Evolutionary conservation across 2,329 filamentous ascomycete genomes (phyloP).

Genomic region (Penicillium sp.): DNA sequence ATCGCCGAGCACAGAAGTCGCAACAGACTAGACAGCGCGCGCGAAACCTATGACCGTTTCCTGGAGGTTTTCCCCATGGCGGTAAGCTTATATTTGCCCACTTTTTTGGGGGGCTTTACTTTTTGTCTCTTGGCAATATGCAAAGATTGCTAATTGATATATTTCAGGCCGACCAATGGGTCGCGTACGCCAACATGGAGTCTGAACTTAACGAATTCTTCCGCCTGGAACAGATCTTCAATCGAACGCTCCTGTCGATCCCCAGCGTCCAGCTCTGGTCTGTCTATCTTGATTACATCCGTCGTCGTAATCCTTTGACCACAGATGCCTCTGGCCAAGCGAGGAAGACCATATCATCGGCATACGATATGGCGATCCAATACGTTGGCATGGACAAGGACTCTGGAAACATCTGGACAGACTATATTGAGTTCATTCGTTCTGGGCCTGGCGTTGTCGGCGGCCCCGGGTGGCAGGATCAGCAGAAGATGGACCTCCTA

Average conservation of each 20-base stretch:
- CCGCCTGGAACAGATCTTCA: conserved; percentile 80
- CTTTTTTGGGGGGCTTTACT: background rate
- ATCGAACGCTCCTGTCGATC: conserved; percentile 71
- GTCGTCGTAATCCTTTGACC: conserved; percentile 81
- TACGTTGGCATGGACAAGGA: conserved; percentile 90
- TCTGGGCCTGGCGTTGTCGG: conserved; percentile 81
- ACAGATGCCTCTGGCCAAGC: conserved; percentile 74
- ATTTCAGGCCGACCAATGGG: conserved; percentile 82
- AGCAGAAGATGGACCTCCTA: conserved; percentile 94
- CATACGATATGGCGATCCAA: conserved; percentile 89
- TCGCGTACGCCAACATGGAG: conserved; percentile 85
- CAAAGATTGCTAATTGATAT: conserved; percentile 30
- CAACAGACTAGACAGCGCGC: conserved; percentile 77
- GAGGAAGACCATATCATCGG: conserved; percentile 74
- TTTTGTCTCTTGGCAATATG: background rate
- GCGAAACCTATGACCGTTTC: conserved; percentile 80
- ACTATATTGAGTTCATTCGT: conserved; percentile 92
- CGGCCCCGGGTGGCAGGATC: conserved; percentile 88
- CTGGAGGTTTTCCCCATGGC: conserved; percentile 84
- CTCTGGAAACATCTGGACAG: conserved; percentile 84
- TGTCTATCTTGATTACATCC: conserved; percentile 91
- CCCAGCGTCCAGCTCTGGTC: conserved; percentile 88
- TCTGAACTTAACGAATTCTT: conserved; percentile 79
- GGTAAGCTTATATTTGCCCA: conserved; percentile 57
- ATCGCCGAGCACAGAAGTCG: conserved; percentile 81